phyloP scores from a whole-genome alignment of 2,329 filamentous ascomycete genomes.

The Ceratocystis cacaofunesta region DNA sequence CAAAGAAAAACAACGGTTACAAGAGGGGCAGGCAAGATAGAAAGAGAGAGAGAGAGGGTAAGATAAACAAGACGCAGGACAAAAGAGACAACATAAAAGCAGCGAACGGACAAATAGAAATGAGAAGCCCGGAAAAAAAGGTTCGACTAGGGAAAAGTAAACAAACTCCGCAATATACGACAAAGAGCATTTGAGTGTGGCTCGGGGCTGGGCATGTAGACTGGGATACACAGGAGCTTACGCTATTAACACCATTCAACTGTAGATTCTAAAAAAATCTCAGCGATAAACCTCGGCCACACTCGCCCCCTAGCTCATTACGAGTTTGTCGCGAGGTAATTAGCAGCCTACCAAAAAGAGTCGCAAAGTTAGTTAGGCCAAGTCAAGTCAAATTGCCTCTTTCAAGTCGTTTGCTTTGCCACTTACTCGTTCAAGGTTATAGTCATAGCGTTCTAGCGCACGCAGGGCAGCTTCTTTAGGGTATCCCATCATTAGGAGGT shows the following conservation, averaged over 20 bases:
- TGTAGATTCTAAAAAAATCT: too few relatives aligned
- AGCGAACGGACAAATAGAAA: too few relatives aligned
- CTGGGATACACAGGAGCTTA: not conserved
- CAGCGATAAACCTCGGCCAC: not conserved
- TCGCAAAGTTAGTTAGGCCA: not conserved
- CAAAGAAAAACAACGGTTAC: too few relatives aligned
- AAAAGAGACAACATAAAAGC: not conserved
- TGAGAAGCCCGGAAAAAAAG: not conserved
- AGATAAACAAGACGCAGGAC: not conserved
- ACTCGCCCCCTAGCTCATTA: not conserved
- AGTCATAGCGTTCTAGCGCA: slow-evolving; percentile 87
- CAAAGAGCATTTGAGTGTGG: not conserved
- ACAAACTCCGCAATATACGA: not conserved
- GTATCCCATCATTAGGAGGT: slow-evolving; percentile 83
- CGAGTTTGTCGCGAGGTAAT: slow-evolving; percentile 12
- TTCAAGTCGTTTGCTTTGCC: not conserved
- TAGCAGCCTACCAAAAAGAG: slow-evolving; percentile 17
- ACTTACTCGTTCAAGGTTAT: slow-evolving; percentile 84
- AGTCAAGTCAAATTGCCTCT: not conserved
- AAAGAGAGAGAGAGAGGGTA: not conserved
- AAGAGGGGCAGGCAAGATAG: not conserved
- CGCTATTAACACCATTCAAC: not conserved
- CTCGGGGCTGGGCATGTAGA: not conserved
- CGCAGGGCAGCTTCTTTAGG: slow-evolving; percentile 54
- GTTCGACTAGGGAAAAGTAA: not conserved